Base-by-base conservation (phyloP, 768 basidiomycete species). In the Porphyrellus cyaneotinctus region DNA sequence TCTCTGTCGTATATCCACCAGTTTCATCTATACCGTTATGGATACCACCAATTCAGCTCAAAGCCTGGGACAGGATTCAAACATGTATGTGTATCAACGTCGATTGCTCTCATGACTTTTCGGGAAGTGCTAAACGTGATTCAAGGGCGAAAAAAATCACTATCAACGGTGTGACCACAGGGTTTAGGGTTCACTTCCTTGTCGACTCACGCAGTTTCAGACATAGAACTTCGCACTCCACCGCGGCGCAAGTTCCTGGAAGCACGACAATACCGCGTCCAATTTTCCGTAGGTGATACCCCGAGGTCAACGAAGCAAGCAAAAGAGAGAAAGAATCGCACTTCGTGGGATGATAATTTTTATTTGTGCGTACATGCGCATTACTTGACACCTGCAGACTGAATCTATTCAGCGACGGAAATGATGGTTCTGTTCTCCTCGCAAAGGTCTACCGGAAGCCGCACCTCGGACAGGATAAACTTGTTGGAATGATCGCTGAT, bases 321-420 rank as follows among this genome's bases (percentile, higher is more conserved):
- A 24, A 63, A 43, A 14, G 60, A 63, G 45, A 59, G 35, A 38
- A 32, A 47, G 23, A 47, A 47, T 38, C 3, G 32, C 10, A 37
- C 42, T 1, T 49, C 37, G 30, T 61, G 60, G 60, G 38, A 56
- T 26, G 57, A 61, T 10, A 47, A 8, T 5, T 41, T 61, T 2
- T 63, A 52, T 43, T 61, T 61, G 60, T 61, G 17, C 13, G 60
- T 62, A 9, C 11, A 41, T 18, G 5, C 22, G 24, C 7, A 26
- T 45, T 26, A 2, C 24, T 24, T 44, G 43, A 26, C 9, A 15
- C 26, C 4, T 22, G 13, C 7, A 4, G 28, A 28, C 43, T 60
- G 48, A 52, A 42, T 38, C 4, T 32, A 32, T 3, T n/a, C 33
- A 61, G 60, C 17, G 60, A 63, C 2, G 60, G 53, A 15, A 31